Percentiles rank a stretch among this genome's conserved stretches.
phyloP scores from a whole-genome alignment of 331 rosid species.

The Acacia pycnantha region DNA sequence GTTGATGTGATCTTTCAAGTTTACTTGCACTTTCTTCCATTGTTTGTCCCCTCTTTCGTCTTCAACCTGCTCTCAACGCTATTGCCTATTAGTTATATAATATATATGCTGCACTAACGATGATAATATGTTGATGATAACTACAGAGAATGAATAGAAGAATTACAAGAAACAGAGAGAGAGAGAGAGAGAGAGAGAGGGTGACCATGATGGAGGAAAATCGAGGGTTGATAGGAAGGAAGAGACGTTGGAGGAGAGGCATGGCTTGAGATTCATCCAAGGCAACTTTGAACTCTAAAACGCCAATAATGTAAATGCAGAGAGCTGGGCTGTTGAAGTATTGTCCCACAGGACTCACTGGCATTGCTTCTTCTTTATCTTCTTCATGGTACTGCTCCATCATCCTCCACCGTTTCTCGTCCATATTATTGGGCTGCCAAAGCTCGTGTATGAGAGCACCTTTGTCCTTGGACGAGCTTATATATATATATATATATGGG shows the following conservation, averaged over 20 bases:
- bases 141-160: neutral
- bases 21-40: conserved; percentile 42
- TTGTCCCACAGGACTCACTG: conserved; percentile 48
- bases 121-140: neutral
- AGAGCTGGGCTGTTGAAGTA: conserved; percentile 41
- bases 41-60: conserved; percentile 33
- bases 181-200: too few species aligned
- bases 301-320: conserved; percentile 34
- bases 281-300: conserved; percentile 39
- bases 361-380: conserved; percentile 25
- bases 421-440: too few species aligned
- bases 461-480: neutral
- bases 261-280: conserved; percentile 29
- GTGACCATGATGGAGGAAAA: conserved; percentile 50
- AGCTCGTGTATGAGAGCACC: neutral
- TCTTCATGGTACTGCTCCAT: neutral
- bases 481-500: too few species aligned
- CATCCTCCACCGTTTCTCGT: neutral
- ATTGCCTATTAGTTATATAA: neutral
- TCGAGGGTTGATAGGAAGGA: conserved; percentile 47
- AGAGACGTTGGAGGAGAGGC: conserved; percentile 34
- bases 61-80: conserved; percentile 19
- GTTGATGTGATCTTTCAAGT: conserved; percentile 33
- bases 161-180: neutral
- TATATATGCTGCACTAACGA: neutral